Evolutionary conservation across 768 basidiomycete genomes (phyloP), one percentile per base, ranked within the genome.

Genomic region (Trametes cubensis): DNA sequence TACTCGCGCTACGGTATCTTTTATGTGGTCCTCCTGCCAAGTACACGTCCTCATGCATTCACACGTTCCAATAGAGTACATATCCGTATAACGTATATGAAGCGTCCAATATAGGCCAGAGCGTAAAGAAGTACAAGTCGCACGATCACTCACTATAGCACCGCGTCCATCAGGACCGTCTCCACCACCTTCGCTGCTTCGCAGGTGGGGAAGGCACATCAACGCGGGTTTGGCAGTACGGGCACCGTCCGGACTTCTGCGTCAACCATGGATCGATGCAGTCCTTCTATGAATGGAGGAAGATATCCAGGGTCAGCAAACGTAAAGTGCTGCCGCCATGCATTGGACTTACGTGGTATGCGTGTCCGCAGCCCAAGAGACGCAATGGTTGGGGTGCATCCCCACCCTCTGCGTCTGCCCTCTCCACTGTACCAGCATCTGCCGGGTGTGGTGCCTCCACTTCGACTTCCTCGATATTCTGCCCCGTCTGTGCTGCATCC

Each of bases 351-450:
- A 94, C 93, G 76, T 96, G 94, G 75, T 92, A 96, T 46, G 90
- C 90, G 78, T 96, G 94, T 2, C 89, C 89, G 67, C 94, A 96
- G 1, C 79, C 80, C 55, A 95, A 74, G 38, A 92, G 73, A 69
- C 94, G 79, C 65, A 96, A 73, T 7, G 91, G 91, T 62, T 92
- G 88, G 0, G 87, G 81, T 0, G 88, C 89, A 54, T 88, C 84
- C 6, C 89, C 89, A 25, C 44, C 13, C 44, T 47, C 61, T 30
- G 26, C 49, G 10, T 57, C 50, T 15, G 55, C 61, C 49, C 51
- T 26, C 21, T 62, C 20, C 44, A 62, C 42, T 18, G 61, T 46
- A 42, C 21, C 26, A 21, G 61, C 45, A 18, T 62, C 61, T 25
- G 55, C 25, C 10, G 55, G 25, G 4, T 48, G 55, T 23, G 61